Evolutionary conservation across 2,329 filamentous ascomycete species (phyloP).

Genomic region (Microdochium nivale): DNA sequence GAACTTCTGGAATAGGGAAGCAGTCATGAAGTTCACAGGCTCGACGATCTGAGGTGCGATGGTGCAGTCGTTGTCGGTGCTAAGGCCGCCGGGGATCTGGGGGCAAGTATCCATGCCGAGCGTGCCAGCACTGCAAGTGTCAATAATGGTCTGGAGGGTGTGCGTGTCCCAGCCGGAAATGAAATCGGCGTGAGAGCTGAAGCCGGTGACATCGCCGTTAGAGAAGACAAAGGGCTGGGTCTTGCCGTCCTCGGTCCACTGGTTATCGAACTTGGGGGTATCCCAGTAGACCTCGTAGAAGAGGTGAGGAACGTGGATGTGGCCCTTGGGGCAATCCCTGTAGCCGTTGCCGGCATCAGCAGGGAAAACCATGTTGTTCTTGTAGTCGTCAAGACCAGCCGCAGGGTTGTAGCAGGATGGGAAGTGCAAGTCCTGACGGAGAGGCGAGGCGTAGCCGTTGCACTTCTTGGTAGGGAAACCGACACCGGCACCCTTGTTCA

Average conservation of each 20-base stretch:
- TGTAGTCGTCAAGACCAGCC: conserved; percentile 48
- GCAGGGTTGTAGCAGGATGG: conserved; percentile 66
- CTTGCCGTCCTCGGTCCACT: conserved; percentile 46
- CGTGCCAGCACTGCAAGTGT: conserved; percentile 54
- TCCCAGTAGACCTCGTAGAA: conserved; percentile 56
- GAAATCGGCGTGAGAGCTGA: conserved; percentile 65
- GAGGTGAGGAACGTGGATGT: conserved; percentile 45
- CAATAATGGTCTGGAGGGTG: conserved; percentile 57
- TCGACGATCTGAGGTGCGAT: conserved; percentile 39
- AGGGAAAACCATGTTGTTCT: conserved; percentile 61
- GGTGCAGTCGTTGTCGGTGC: conserved; percentile 39
- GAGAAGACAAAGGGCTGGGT: conserved; percentile 58
- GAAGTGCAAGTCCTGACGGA: conserved; percentile 62
- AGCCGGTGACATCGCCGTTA: conserved; percentile 63
- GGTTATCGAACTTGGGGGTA: conserved; percentile 40
- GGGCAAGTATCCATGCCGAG: conserved; percentile 55
- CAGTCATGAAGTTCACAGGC: conserved; percentile 1
- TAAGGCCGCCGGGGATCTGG: conserved; percentile 43
- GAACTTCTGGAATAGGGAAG: conserved; percentile 26
- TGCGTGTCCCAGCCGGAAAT: conserved; percentile 62
- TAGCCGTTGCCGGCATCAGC: conserved; percentile 34
- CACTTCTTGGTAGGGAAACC: conserved; percentile 67
- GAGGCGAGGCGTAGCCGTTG: conserved; percentile 51
- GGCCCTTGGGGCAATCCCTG: conserved; percentile 45
- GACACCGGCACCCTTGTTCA: conserved; percentile 45